Percentiles rank a stretch among this genome's conserved stretches.
These are phyloP conservation scores for Pythium insidiosum DNA, from an alignment of 352 stramenopile genomes.

Conservation along the genomic window DNA sequence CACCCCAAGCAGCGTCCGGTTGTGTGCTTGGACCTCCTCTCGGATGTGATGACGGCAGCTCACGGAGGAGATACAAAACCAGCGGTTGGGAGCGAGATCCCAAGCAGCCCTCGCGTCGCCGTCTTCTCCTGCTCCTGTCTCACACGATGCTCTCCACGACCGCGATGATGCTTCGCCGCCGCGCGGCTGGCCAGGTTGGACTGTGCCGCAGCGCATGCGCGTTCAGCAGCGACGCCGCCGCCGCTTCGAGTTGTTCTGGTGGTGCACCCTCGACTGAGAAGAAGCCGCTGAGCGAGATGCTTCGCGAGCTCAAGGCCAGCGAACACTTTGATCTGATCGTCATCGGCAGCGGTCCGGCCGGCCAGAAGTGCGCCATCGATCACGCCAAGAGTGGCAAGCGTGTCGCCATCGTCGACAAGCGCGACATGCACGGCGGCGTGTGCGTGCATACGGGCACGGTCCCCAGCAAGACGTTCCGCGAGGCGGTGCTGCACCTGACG, in stretches of 20 bases:
- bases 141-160: conserved; percentile 8
- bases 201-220: no score
- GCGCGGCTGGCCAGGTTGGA: no score
- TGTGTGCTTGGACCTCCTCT: no score
- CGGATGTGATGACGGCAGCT: no score
- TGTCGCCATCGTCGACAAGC: conserved; percentile 86
- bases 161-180: conserved; percentile 8
- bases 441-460: conserved; percentile 88
- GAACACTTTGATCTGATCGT: conserved; percentile 88
- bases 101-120: background rate
- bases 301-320: conserved; percentile 74
- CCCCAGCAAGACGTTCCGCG: conserved; percentile 86
- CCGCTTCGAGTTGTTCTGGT: no score
- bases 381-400: conserved; percentile 79
- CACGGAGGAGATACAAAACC: no score
- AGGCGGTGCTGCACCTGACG: conserved; percentile 85
- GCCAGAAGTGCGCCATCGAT: conserved; percentile 88
- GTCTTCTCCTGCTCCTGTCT: background rate
- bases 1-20: no score
- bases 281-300: conserved; percentile 47
- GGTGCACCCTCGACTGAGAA: background rate
- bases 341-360: conserved; percentile 81
- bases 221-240: no score
- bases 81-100: background rate
- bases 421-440: conserved; percentile 81